Evolutionary conservation across 352 stramenopile species (phyloP).

Genomic region (Peronospora belbahrii): DNA sequence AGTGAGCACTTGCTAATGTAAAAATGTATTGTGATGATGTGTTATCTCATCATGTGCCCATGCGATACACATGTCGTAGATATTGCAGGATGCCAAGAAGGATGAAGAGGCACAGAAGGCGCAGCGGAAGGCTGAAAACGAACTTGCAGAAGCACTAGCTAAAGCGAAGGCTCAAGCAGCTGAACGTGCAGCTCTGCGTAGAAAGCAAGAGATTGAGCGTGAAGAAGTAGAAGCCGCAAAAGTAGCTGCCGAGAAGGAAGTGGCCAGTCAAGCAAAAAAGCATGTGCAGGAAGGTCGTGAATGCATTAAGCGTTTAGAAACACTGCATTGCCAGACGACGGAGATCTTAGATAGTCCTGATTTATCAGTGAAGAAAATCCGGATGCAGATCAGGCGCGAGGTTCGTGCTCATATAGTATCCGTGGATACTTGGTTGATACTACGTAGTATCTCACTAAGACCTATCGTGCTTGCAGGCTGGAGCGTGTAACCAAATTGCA

Average conservation of each 20-base stretch:
- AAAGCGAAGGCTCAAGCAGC: constrained; percentile 24
- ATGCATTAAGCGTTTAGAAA: constrained; percentile 41
- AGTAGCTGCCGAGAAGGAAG: constrained; percentile 27
- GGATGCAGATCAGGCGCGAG: constrained; percentile 62
- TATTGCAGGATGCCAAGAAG: constrained; percentile 18
- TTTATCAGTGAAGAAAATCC: constrained; percentile 49
- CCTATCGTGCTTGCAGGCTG: constrained; percentile 29
- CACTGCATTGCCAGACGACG: constrained; percentile 35
- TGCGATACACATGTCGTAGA: too few relatives aligned
- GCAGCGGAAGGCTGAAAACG: constrained; percentile 15
- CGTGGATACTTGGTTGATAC: neutral
- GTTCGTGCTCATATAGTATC: constrained; percentile 12
- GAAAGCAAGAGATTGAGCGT: constrained; percentile 29
- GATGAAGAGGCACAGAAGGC: constrained; percentile 23
- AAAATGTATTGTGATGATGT: neutral
- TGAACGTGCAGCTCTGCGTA: constrained; percentile 19
- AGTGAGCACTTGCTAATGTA: constrained; percentile 5
- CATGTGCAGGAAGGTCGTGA: constrained; percentile 36
- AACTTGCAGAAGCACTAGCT: constrained; percentile 28
- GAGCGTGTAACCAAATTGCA: constrained; percentile 77
- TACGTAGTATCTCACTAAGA: neutral
- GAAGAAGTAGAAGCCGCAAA: constrained; percentile 31
- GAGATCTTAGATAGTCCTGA: constrained; percentile 47
- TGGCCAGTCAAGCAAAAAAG: constrained; percentile 30
- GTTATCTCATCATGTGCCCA: neutral